Evolutionary conservation across 345 rosid genomes (phyloP), one percentile per base, ranked within the genome.

Genomic region (Triadica sebifera): DNA sequence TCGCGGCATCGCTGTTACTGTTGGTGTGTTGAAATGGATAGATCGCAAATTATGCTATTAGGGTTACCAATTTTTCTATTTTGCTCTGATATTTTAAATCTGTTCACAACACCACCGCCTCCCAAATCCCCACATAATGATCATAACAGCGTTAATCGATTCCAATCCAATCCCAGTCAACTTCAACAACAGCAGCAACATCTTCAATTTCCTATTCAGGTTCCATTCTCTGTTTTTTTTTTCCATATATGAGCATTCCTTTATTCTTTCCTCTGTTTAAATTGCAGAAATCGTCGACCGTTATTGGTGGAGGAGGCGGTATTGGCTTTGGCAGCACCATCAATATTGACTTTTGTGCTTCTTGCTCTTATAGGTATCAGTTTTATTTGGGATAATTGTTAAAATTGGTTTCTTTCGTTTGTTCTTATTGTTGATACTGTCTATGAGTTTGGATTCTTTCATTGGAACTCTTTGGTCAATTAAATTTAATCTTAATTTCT

Each of bases 351-450:
- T 84, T 74, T 47, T 84, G 84, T 24, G 62, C 81, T 79, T 81
- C 85, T 67, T 81, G 72, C 52, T 81, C 83, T 79, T 72, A 79
- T 73, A 81, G 79, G 85, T 82, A 45, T 57, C 61, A 24, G 61
- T 57, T 57, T 57, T 17, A 57, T 57, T 22, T 57, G 37, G 12
- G 12, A 8, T 57, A 24, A 22, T 12, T 58, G 37, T 24, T 57
- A 2, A 12, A 15, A 37, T 55, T 17, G 56, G 5, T 19, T 55
- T 55, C 8, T 22, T 19, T 12, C 0, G 37, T 16, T 37, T 15
- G 8, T 38, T 37, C 5, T 3, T 60, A 34, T 62, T 34, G n/a
- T 38, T 62, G 61, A 20, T 57, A 22, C 6, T 22, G 13, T 62
- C 3, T 8, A 3, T 62, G 46, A 5, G 13, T 16, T 62, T 62